Conservation (phyloP, 1,284 basidiomycete genomes). For the Singerocomus inundabilis region DNA sequence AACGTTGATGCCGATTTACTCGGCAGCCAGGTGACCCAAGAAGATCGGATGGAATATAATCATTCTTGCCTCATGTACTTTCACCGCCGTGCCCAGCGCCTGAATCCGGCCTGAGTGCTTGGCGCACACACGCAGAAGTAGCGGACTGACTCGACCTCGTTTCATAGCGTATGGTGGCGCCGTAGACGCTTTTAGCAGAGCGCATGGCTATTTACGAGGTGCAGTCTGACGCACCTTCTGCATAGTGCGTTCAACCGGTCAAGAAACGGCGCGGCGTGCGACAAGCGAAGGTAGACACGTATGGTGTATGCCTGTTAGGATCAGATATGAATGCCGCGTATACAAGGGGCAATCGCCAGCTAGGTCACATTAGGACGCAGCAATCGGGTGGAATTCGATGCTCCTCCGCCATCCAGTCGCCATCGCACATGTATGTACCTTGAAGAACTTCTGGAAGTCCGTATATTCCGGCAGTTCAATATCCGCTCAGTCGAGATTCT, state of each 20-base stretch:
- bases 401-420: constrained; percentile 12
- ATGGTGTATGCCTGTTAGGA: constrained; percentile 16
- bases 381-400: constrained; percentile 25
- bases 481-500: constrained; percentile 35
- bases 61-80: constrained; percentile 2
- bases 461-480: constrained; percentile 32
- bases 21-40: constrained; percentile 12
- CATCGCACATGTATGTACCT: constrained; percentile 20
- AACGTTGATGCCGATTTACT: constrained; percentile 9
- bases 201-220: constrained; percentile 9
- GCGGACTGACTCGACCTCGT: constrained; percentile 7
- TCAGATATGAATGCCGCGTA: constrained; percentile 23
- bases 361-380: constrained; percentile 7
- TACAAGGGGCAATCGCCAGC: constrained; percentile 17
- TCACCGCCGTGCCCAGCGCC: constrained; percentile 15
- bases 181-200: constrained; percentile 8
- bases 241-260: constrained; percentile 4
- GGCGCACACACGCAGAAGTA: constrained; percentile 15
- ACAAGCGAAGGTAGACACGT: constrained; percentile 20
- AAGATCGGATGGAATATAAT: constrained; percentile 5
- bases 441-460: constrained; percentile 30
- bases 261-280: constrained; percentile 15
- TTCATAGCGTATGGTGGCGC: constrained; percentile 13
- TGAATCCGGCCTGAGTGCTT: no score
- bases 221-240: constrained; percentile 17